Evolutionary conservation across 1,284 basidiomycete genomes (phyloP), one percentile per base, ranked within the genome.

Genomic region (Microbotryomycetes sp.): DNA sequence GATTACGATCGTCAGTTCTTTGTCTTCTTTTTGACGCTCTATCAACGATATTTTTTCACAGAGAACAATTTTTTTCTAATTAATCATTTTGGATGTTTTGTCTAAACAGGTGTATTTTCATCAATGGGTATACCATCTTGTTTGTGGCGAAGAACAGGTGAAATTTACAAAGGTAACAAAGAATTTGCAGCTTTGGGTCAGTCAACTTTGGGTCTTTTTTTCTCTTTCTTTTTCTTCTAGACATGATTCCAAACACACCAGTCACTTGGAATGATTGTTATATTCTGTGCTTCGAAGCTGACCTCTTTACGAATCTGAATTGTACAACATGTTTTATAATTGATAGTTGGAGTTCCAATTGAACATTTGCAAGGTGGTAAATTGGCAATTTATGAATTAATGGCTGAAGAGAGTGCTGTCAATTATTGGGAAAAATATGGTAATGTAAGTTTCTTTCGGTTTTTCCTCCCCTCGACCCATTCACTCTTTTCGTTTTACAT

Each of bases 401-500:
- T 94, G 90, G 88, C 89, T 3, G 89, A 94, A 75, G 93, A 97
- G 74, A 89, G 87, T 5, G 92, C 92, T 2, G 92, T 97, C 26
- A 93, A 97, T 75, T 98, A 96, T 74, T 97, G 90, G 89, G 91
- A 94, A 86, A 91, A 90, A 84, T 96, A 94, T 70, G 91, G 90
- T 58, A 87, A 92, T 68, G 66, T 68, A 48, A 49, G 66, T 36
- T 19, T 3, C 4, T n/a, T 12, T 22, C 47, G 15, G 22, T 49
- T 12, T n/a, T n/a, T n/a, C n/a, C n/a, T n/a, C n/a, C n/a, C n/a
- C n/a, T 6, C 12, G 47, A 3, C 0, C 28, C 23, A 14, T 0
- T 2, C 12, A n/a, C 14, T 49, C 4, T 23, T 46, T 46, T n/a
- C 52, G n/a, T 25, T 12, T 25, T 1, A 22, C 31, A 36, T 22